Base-by-base conservation (phyloP, 73 alveolate species). In the Blepharisma japonicum region DNA sequence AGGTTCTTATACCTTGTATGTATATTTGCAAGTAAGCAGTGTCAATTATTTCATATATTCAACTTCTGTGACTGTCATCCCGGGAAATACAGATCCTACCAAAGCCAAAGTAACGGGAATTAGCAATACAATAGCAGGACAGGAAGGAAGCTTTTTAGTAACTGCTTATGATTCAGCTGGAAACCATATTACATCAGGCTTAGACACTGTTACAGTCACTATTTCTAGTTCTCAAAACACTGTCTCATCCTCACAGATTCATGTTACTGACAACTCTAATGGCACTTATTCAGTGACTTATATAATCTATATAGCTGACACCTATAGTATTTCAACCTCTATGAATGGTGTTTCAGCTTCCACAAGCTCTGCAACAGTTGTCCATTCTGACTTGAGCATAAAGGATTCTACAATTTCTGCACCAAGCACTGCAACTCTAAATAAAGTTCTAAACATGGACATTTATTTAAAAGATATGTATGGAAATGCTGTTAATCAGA, bases 101-200 rank as follows among this genome's bases (percentile, higher is more conserved):
- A 61, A 25, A 25, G 5, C 74, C 4, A 9, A n/a, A 61, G 14
- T 61, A 61, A 9, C 23, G 0, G 74, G 23, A 8, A 9, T 25
- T 5, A n/a, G 47, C 14, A 14, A n/a, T 25, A 20, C 74, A 18
- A 25, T 61, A 11, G 74, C 46, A 1, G 74, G 74, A 25, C 47
- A 8, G 18, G 74, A 61, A 61, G 38, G 49, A 20, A 39, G 74
- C 47, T 61, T 61, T 61, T 9, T 61, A 14, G 47, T 61, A n/a
- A 61, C 23, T 20, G 74, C 74, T 20, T 9, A 25, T 14, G 74
- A 61, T 25, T n/a, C 74, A 9, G 74, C 74, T 61, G 74, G 74
- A 25, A 18, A 11, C 23, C 74, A 61, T 14, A n/a, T 14, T n/a
- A 61, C 23, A 1, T 14, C 14, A 61, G 74, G 74, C 11, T n/a